Conservation (phyloP, 2,329 filamentous ascomycete species). For the Graphium sp. region DNA sequence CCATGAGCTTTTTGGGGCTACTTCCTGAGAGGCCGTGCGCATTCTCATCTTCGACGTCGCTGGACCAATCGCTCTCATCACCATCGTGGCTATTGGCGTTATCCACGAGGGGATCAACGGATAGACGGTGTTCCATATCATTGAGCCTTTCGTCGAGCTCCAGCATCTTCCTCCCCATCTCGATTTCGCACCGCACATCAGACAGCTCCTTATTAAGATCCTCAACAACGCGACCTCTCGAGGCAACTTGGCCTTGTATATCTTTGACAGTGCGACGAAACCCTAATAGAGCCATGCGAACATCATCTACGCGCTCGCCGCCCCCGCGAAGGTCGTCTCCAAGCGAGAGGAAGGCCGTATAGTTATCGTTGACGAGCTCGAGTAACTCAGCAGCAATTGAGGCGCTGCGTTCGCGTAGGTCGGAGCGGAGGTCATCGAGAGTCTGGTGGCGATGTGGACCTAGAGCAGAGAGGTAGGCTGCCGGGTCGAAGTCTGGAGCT, state of each 20-base stretch:
- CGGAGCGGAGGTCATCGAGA: constrained; percentile 77
- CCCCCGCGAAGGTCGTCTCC: constrained; percentile 72
- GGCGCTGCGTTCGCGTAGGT: constrained; percentile 66
- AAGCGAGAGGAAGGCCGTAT: constrained; percentile 74
- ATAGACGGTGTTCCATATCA: constrained; percentile 45
- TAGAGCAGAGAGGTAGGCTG: constrained; percentile 64
- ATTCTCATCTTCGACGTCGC: constrained; percentile 12
- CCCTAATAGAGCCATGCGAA: constrained; percentile 70
- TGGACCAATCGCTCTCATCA: constrained; percentile 15
- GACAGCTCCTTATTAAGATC: constrained; percentile 49
- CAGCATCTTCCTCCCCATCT: constrained; percentile 42
- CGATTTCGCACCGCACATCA: constrained; percentile 44
- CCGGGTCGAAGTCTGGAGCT: constrained; percentile 57
- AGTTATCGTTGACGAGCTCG: constrained; percentile 90
- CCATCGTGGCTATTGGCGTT: constrained; percentile 21
- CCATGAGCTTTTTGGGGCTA: constrained; percentile 26
- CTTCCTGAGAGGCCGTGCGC: constrained; percentile 20
- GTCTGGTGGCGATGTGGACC: constrained; percentile 78
- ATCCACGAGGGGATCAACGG: constrained; percentile 23
- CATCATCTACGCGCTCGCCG: constrained; percentile 80
- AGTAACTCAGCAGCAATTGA: constrained; percentile 73
- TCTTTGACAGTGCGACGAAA: constrained; percentile 71
- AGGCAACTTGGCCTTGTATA: constrained; percentile 48
- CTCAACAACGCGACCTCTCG: constrained; percentile 45
- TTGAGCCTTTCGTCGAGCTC: constrained; percentile 48